A percentile compares a stretch with the other conserved stretches of the same genome.
phyloP scores from a whole-genome alignment of 2,329 filamentous ascomycete genomes.

The Apiospora rasikravindrae region DNA sequence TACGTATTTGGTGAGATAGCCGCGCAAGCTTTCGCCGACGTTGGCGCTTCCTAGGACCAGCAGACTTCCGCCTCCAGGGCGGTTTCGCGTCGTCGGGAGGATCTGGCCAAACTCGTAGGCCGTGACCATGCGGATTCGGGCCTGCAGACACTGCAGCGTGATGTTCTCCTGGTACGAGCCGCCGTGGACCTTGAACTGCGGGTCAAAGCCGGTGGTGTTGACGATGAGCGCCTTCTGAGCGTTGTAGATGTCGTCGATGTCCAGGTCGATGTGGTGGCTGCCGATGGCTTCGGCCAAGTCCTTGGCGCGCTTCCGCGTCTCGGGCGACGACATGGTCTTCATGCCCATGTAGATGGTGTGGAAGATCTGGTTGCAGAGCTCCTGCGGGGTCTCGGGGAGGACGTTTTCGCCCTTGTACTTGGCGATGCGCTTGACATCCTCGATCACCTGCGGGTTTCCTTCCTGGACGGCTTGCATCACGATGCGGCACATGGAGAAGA shows the following conservation, averaged over 20 bases:
- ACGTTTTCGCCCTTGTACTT: constrained; percentile 32
- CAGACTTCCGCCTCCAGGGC: constrained; percentile 61
- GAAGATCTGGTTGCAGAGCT: constrained; percentile 56
- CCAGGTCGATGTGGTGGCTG: constrained; percentile 72
- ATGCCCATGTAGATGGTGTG: constrained; percentile 73
- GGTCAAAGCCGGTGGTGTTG: constrained; percentile 61
- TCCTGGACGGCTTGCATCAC: constrained; percentile 57
- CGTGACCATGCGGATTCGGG: constrained; percentile 65
- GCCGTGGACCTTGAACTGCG: constrained; percentile 64
- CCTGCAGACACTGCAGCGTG: constrained; percentile 72
- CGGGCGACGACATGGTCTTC: constrained; percentile 65
- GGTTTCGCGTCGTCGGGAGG: constrained; percentile 62
- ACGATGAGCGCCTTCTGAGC: constrained; percentile 65
- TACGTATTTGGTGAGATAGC: constrained; percentile 38
- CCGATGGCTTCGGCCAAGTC: constrained; percentile 67
- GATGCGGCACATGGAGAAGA: constrained; percentile 58
- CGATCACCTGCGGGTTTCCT: constrained; percentile 45
- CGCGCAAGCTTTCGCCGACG: constrained; percentile 59
- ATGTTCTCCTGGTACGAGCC: constrained; percentile 66
- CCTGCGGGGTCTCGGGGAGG: constrained; percentile 61
- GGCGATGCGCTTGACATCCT: constrained; percentile 44
- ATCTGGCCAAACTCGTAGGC: constrained; percentile 69
- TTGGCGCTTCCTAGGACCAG: constrained; percentile 73
- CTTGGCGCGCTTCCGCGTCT: constrained; percentile 71
- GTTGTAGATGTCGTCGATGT: constrained; percentile 72